phyloP scores from a whole-genome alignment of 768 basidiomycete genomes.

The Hygrophoropsis aurantiaca region DNA sequence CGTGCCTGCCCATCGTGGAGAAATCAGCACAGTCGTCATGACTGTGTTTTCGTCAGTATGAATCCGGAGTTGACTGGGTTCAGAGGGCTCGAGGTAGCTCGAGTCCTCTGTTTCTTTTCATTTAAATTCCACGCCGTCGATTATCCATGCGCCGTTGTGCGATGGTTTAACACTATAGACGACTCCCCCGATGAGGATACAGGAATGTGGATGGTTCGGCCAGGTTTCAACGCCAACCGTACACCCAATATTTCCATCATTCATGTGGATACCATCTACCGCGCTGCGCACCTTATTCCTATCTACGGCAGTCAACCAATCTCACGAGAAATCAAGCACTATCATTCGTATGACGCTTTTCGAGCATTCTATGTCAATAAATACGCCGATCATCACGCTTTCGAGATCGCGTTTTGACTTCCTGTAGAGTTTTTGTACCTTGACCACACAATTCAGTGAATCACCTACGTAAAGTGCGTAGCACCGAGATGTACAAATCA shows the following conservation, averaged over 20 bases:
- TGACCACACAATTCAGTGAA: too few species aligned
- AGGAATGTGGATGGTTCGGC: constrained; percentile 31
- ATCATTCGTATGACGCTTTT: too few species aligned
- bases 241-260: constrained; percentile 12
- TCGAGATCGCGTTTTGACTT: too few species aligned
- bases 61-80: constrained; percentile 19
- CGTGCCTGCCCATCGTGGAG: constrained; percentile 26
- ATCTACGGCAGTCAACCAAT: too few species aligned
- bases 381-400: too few species aligned
- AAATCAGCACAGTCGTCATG: constrained; percentile 19
- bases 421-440: too few species aligned
- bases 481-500: too few species aligned
- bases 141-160: constrained; percentile 19
- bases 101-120: constrained; percentile 24
- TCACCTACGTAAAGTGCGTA: too few species aligned
- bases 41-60: constrained; percentile 26
- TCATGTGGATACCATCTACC: constrained; percentile 20
- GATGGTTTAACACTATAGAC: constrained; percentile 21
- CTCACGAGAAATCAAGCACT: too few species aligned
- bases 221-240: constrained; percentile 16
- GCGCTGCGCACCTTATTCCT: constrained; percentile 19
- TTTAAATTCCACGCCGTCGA: constrained; percentile 11
- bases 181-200: constrained; percentile 18
- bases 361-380: too few species aligned
- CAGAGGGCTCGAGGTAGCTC: constrained; percentile 19